Evolutionary conservation across 2,329 filamentous ascomycete genomes (phyloP).

Genomic region (Chrysosporium keratinophilum): DNA sequence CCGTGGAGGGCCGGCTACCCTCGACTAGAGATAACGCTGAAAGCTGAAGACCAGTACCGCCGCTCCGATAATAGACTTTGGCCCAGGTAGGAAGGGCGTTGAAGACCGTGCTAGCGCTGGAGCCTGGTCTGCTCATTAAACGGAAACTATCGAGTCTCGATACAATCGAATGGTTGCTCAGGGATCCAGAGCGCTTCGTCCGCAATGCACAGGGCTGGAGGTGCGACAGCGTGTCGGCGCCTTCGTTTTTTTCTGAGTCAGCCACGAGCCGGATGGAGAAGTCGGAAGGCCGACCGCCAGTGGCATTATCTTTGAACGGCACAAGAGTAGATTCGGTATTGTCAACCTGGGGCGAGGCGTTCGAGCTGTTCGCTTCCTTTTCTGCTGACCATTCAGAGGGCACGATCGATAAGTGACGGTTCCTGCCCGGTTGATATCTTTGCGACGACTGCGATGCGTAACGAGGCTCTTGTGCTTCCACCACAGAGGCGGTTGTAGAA

Average conservation of each 20-base stretch:
- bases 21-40: conserved; percentile 35
- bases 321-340: conserved; percentile 4
- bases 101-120: conserved; percentile 37
- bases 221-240: conserved; percentile 29
- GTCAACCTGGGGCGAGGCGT: conserved; percentile 18
- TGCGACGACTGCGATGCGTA: conserved; percentile 24
- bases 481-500: conserved; percentile 35
- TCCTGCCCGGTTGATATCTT: conserved; percentile 30
- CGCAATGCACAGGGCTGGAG: conserved; percentile 24
- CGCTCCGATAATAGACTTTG: conserved; percentile 60
- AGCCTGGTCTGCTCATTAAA: conserved; percentile 31
- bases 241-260: conserved; percentile 27
- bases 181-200: conserved; percentile 24
- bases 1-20: conserved; percentile 25
- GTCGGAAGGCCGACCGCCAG: conserved; percentile 19
- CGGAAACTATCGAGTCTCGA: conserved; percentile 30
- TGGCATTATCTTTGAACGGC: conserved; percentile 4
- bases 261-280: conserved; percentile 29
- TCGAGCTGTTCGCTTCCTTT: conserved; percentile 21
- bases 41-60: conserved; percentile 43
- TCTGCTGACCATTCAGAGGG: conserved; percentile 36
- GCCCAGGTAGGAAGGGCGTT: conserved; percentile 40
- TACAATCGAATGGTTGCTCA: conserved; percentile 37
- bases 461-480: conserved; percentile 25
- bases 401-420: conserved; percentile 37